These are phyloP conservation scores for Candida sonorensis DNA, from an alignment of 805 yeast genomes.

Conservation along the genomic window DNA sequence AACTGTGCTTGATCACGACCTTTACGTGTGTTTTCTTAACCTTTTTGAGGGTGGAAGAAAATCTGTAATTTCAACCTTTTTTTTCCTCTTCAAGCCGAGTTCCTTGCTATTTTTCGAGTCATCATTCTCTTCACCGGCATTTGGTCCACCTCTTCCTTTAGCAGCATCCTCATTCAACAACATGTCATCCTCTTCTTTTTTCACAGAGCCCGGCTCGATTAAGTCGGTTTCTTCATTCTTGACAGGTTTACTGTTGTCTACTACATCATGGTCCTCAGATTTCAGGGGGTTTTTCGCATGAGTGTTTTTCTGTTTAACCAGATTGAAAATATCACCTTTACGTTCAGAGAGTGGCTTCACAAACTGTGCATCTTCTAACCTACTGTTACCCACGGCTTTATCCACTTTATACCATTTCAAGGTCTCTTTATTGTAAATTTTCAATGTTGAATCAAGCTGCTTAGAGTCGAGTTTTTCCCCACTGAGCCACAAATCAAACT, in stretches of 20 bases:
- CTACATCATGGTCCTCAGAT: neutral
- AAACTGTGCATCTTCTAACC: conserved; percentile 38
- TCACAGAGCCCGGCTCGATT: neutral
- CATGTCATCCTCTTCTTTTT: neutral
- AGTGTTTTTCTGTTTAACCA: too few species aligned
- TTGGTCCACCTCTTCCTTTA: too few species aligned
- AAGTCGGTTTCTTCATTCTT: neutral
- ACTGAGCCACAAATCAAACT: conserved; percentile 62
- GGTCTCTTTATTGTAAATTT: conserved; percentile 28
- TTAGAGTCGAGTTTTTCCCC: conserved; percentile 29
- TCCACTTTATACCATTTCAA: conserved; percentile 52
- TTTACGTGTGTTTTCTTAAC: too few species aligned
- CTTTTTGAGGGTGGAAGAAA: too few species aligned
- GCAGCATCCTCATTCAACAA: too few species aligned
- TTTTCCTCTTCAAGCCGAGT: too few species aligned
- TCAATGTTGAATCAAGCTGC: conserved; percentile 34
- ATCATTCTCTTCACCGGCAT: too few species aligned
- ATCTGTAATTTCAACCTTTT: too few species aligned
- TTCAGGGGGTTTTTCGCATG: too few species aligned
- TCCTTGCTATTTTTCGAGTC: too few species aligned
- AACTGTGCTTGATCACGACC: too few species aligned
- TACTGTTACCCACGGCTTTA: conserved; percentile 56
- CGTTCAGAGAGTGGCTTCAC: conserved; percentile 17
- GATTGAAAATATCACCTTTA: neutral
- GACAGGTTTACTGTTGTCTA: neutral